phyloP scores from a whole-genome alignment of 768 basidiomycete genomes.

The Tephrocybe sp. region DNA sequence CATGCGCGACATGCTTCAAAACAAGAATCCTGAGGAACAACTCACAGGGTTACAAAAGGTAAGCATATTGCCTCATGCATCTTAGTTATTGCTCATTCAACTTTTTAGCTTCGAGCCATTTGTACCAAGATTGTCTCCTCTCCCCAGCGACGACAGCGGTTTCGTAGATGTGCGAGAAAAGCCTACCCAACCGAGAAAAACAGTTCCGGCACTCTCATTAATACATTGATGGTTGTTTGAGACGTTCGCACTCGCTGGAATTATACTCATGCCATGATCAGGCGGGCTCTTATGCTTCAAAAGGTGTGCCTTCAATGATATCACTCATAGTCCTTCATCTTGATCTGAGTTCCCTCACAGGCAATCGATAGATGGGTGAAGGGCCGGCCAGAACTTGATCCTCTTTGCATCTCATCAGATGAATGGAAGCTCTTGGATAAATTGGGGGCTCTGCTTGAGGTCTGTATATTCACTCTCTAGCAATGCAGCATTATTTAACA shows the following conservation, averaged over 20 bases:
- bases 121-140: slow-evolving; percentile 29
- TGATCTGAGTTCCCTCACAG: slow-evolving; percentile 13
- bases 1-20: neutral
- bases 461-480: slow-evolving; percentile 2
- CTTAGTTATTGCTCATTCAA: neutral
- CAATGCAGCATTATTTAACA: neutral
- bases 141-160: slow-evolving; percentile 25
- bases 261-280: slow-evolving; percentile 33
- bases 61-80: neutral
- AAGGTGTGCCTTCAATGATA: slow-evolving; percentile 18
- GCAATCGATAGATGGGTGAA: slow-evolving; percentile 27
- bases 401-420: slow-evolving; percentile 12
- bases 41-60: neutral
- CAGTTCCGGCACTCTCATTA: neutral
- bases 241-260: slow-evolving; percentile 35
- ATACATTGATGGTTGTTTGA: slow-evolving; percentile 22
- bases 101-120: slow-evolving; percentile 26
- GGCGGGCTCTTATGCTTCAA: slow-evolving; percentile 18
- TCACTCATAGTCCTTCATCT: neutral
- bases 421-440: slow-evolving; percentile 23
- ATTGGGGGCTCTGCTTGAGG: slow-evolving; percentile 20
- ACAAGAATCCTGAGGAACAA: neutral
- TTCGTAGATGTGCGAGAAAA: slow-evolving; percentile 12
- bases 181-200: neutral
- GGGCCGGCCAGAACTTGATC: neutral